Evolutionary conservation across 305 asterid species (phyloP).

Genomic region (Plantago lanceolata): DNA sequence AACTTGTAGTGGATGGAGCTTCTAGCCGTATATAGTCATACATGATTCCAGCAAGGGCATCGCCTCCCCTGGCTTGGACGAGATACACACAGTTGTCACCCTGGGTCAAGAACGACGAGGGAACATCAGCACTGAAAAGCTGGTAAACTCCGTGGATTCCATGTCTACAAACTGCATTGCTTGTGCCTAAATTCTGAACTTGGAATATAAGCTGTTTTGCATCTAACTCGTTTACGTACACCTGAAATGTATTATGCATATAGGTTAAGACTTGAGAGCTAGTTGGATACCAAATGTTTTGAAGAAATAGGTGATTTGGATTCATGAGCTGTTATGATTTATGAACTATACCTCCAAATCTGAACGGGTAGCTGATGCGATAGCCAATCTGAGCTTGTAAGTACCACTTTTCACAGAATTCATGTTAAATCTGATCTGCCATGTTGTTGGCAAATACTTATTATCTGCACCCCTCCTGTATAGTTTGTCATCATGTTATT

Average conservation of each 20-base stretch:
- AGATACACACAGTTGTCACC: constrained; percentile 42
- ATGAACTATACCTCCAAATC: constrained; percentile 35
- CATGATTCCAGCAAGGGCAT: constrained; percentile 44
- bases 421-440: constrained; percentile 45
- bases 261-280: not conserved
- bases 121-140: constrained; percentile 34
- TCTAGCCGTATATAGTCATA: constrained; percentile 49
- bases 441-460: constrained; percentile 40
- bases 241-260: constrained; percentile 24
- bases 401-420: constrained; percentile 28
- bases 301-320: not conserved
- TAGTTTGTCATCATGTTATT: not conserved
- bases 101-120: constrained; percentile 26
- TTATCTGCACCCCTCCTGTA: constrained; percentile 35
- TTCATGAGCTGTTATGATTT: not conserved
- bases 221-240: constrained; percentile 38
- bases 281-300: not conserved
- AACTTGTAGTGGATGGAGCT: constrained; percentile 32
- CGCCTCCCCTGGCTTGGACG: constrained; percentile 49
- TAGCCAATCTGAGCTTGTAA: constrained; percentile 45
- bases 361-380: constrained; percentile 50
- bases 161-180: constrained; percentile 44
- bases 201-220: constrained; percentile 38
- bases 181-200: constrained; percentile 37
- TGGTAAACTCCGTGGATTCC: constrained; percentile 51